These are phyloP conservation scores for Hypoxylon sp. DNA, from an alignment of 2,329 filamentous ascomycete species.

Conservation along the genomic window DNA sequence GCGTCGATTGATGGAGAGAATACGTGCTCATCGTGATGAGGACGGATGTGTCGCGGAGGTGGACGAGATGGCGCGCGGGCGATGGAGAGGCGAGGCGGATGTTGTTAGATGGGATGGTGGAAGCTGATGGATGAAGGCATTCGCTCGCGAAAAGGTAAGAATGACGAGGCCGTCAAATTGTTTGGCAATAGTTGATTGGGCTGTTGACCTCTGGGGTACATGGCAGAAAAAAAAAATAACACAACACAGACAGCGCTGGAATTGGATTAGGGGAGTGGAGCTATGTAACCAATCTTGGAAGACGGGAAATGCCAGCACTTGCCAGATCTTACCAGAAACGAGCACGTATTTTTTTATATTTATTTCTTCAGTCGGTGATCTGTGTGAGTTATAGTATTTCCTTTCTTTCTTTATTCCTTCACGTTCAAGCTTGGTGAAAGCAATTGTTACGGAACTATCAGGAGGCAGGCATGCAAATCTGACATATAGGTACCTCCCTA, in stretches of 20 bases:
- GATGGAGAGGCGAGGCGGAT: slow-evolving; percentile 28
- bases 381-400: too few species aligned
- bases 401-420: background rate
- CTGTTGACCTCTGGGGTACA: slow-evolving; percentile 35
- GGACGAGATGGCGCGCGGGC: slow-evolving; percentile 24
- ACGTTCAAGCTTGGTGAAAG: too few species aligned
- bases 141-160: slow-evolving; percentile 42
- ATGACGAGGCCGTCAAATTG: slow-evolving; percentile 44
- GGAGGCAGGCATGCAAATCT: background rate
- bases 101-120: slow-evolving; percentile 19
- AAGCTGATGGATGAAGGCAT: slow-evolving; percentile 28
- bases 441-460: too few species aligned
- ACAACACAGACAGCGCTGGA: slow-evolving; percentile 25
- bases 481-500: too few species aligned
- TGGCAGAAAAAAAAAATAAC: slow-evolving; percentile 34
- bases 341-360: background rate
- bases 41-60: slow-evolving; percentile 4
- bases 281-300: slow-evolving; percentile 17
- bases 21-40: slow-evolving; percentile 35
- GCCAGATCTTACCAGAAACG: background rate
- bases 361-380: background rate
- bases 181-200: slow-evolving; percentile 42
- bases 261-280: slow-evolving; percentile 28
- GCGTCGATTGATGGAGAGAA: slow-evolving; percentile 36
- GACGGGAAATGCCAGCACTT: slow-evolving; percentile 1